A percentile compares a stretch with the other conserved stretches of the same genome.
Conservation (phyloP, 208 protist species). For the Leishmania guyanensis region DNA sequence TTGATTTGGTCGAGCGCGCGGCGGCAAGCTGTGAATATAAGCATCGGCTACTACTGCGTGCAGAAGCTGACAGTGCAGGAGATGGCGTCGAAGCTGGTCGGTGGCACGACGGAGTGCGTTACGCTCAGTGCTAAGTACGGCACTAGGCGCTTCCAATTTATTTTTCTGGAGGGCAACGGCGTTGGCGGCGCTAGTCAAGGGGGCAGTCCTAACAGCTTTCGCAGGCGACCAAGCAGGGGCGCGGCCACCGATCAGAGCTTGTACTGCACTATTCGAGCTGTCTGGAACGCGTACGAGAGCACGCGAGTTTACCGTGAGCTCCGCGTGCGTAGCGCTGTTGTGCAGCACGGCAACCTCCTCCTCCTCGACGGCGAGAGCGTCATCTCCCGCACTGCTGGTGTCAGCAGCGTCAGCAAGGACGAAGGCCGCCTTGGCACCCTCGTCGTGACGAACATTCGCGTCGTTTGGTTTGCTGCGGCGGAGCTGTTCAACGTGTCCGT, state of each 20-base stretch:
- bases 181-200: neutral
- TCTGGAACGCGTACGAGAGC: constrained; percentile 94
- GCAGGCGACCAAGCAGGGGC: neutral
- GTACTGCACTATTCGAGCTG: constrained; percentile 34
- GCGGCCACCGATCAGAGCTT: constrained; percentile 11
- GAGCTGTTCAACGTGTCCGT: constrained; percentile 96
- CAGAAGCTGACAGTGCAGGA: constrained; percentile 87
- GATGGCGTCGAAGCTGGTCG: constrained; percentile 65
- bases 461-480: constrained; percentile 94
- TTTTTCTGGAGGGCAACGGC: constrained; percentile 90
- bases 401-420: constrained; percentile 93
- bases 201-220: neutral
- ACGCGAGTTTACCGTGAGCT: constrained; percentile 94
- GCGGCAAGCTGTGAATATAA: constrained; percentile 80
- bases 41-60: constrained; percentile 92
- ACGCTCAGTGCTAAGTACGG: constrained; percentile 88
- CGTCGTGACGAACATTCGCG: constrained; percentile 94
- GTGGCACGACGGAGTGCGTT: constrained; percentile 86
- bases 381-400: constrained; percentile 75
- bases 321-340: constrained; percentile 90
- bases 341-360: constrained; percentile 85
- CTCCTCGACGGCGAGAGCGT: constrained; percentile 90
- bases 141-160: constrained; percentile 92
- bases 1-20: constrained; percentile 89
- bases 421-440: constrained; percentile 93